Conservation (phyloP, 257 asterid species). For the Verbena officinalis region DNA sequence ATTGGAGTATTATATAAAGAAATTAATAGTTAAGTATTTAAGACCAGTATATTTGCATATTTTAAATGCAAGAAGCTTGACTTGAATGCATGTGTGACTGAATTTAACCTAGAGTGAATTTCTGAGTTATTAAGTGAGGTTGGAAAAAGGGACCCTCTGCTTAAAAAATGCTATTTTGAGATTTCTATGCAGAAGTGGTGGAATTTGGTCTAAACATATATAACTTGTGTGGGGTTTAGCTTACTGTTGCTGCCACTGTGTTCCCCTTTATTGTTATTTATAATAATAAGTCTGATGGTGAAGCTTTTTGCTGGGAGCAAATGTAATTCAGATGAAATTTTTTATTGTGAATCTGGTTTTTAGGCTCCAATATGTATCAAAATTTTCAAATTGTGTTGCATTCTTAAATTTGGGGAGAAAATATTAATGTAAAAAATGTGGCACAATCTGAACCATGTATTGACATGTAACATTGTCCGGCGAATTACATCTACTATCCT, state of each 20-base stretch:
- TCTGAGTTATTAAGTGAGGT: constrained; percentile 1
- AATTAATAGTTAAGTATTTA: neutral
- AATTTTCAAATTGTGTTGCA: no score
- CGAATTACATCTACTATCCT: no score
- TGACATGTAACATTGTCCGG: no score
- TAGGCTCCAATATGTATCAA: no score
- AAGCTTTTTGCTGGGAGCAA: neutral
- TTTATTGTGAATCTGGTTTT: no score
- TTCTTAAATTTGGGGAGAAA: no score
- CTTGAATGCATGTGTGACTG: constrained; percentile 16
- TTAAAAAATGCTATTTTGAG: neutral
- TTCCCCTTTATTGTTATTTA: neutral
- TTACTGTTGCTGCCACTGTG: neutral
- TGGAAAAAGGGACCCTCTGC: neutral
- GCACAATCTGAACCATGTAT: no score
- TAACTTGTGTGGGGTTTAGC: no score
- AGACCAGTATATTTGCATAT: constrained; percentile 13
- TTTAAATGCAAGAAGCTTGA: constrained; percentile 12
- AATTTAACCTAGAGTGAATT: constrained; percentile 16
- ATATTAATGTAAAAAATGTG: no score
- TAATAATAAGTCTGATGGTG: no score
- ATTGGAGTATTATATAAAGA: constrained; percentile 13
- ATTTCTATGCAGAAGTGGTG: neutral
- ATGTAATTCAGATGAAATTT: neutral
- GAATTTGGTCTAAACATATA: neutral